Base-by-base conservation (phyloP, 2,329 filamentous ascomycete genomes). In the Cladobotryum protrusum region DNA sequence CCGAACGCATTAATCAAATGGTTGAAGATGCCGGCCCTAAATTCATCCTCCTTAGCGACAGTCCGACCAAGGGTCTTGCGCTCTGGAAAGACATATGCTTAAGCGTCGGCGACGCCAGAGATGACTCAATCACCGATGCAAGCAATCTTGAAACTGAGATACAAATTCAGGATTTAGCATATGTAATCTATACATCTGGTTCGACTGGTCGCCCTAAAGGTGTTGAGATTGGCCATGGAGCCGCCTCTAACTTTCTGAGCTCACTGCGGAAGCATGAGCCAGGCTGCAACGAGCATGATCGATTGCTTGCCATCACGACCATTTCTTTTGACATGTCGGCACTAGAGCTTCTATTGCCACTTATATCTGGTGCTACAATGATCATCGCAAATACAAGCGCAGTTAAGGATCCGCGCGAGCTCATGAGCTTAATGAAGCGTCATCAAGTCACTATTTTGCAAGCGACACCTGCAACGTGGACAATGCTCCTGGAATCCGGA, bases 121-220 rank as follows among this genome's bases (percentile, higher is more conserved):
- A 29, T 8, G 3, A 8, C 24, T 29, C 24, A 29, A 29, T 29
- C 6, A 29, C 24, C 24, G 6, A 29, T 29, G 11, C 24, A 29
- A 29, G 6, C 24, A 29, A 29, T 8, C 24, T 29, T 29, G 24
- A 9, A 29, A 29, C 24, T 29, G 24, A 29, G 11, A 29, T 29
- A 8, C 24, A 29, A 20, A 12, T 14, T 19, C 39, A 41, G 17
- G 58, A 61, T 55, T 53, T 64, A 4, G 60, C 59, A 8, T 65
- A 63, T 54, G 54, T 70, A 12, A 61, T 70, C 33, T 72, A 64
- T 55, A 59, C 57, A 32, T 56, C 60, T 40, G 54, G 62, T 15
- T 56, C 57, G 18, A 61, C 65, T 40, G 56, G 62, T 34, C 56
- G 37, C 2, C 71, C 72, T 2, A 74, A 74, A 51, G 71, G 71